Evolutionary conservation across 345 rosid species (phyloP), one percentile per base, ranked within the genome.

Genomic region (Populus deltoides): DNA sequence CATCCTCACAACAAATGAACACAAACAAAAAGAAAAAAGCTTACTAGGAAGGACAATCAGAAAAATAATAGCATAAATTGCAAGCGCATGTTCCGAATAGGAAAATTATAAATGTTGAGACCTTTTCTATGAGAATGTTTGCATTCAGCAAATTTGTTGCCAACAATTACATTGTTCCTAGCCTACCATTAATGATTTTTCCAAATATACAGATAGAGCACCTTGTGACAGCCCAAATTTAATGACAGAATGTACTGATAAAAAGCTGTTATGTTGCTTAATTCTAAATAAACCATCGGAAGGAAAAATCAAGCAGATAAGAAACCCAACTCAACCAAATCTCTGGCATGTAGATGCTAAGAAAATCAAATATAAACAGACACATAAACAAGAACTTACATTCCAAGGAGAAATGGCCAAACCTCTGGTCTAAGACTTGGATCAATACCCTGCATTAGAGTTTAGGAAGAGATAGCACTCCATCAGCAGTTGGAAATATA

Each of bases 321-420:
- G 57, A 73, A 72, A n/a, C 49, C 24, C 43, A 43, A 41, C 77
- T 63, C 12, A 8, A 18, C 20, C 57, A 66, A 45, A 65, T 66
- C 31, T 15, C 10, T 53, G 61, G 57, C 16, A 7, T 22, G 1
- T 29, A 36, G 25, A 43, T 24, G 1, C 17, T n/a, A 18, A 11
- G 8, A 39, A 39, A 68, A 68, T 6, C 45, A 59, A 41, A 45
- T 16, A 38, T 69, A 38, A 35, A 39, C 0, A 8, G 41, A 5
- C 22, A 57, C 6, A 57, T 27, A n/a, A n/a, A 12, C 33, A 22
- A 57, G 69, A 78, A 51, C 96, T 91, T 91, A 95, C 99, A 93
- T 85, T 87, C 96, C 99, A 78, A 93, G 97, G 72, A 95, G 96
- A 82, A 95, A 95, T 16, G 96, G 98, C 99, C 99, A 95, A 79